These are phyloP conservation scores for Monascus ruber DNA, from an alignment of 2,329 filamentous ascomycete species.

Conservation along the genomic window DNA sequence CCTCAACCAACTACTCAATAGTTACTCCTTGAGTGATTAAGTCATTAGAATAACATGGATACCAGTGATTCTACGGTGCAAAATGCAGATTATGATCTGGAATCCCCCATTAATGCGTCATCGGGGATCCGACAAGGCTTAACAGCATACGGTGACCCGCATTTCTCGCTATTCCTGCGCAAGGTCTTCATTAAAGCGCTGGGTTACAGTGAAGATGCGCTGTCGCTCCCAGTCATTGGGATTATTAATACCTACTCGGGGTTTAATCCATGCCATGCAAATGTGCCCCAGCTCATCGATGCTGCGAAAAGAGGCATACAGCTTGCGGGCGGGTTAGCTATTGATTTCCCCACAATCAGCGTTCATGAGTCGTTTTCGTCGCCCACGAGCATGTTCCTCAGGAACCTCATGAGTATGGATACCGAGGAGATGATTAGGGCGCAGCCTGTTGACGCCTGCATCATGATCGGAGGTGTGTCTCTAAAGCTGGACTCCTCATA, in stretches of 20 bases:
- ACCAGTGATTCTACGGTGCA: no score
- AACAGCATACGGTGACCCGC: conserved; percentile 59
- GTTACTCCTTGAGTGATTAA: no score
- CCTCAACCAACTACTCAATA: no score
- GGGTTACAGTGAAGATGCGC: conserved; percentile 60
- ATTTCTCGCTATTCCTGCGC: conserved; percentile 63
- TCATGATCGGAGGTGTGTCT: conserved; percentile 52
- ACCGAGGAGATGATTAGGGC: conserved; percentile 67
- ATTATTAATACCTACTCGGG: conserved; percentile 62
- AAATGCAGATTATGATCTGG: conserved; percentile 46
- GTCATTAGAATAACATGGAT: no score
- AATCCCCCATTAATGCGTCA: conserved; percentile 38
- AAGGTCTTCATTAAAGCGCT: conserved; percentile 70
- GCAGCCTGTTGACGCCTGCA: conserved; percentile 57
- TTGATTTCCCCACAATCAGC: conserved; percentile 65
- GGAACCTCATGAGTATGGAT: conserved; percentile 70
- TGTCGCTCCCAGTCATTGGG: conserved; percentile 60
- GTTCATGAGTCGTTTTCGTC: conserved; percentile 57
- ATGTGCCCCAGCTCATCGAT: conserved; percentile 59
- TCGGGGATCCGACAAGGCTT: conserved; percentile 53
- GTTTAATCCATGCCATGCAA: conserved; percentile 66
- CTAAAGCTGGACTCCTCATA: no score
- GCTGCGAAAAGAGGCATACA: conserved; percentile 59
- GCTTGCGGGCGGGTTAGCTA: conserved; percentile 53
- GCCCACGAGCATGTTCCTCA: conserved; percentile 63